Percentiles rank a stretch among this genome's conserved stretches.
phyloP scores from a whole-genome alignment of 1,284 basidiomycete genomes.

The Puccinia polysora region DNA sequence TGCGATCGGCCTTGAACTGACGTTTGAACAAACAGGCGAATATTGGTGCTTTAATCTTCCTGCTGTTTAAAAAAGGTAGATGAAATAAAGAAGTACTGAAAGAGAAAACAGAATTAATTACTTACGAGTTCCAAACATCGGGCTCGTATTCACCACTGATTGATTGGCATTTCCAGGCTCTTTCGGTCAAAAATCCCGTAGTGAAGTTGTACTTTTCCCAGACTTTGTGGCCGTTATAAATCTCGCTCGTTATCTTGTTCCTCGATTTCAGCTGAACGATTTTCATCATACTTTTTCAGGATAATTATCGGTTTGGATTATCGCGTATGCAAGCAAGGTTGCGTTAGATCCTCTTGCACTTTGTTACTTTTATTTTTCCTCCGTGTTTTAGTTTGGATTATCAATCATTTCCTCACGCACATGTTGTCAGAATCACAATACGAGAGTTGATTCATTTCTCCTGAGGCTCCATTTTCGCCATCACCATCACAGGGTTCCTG shows the following conservation, averaged over 20 bases:
- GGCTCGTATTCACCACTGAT: slow-evolving; percentile 17
- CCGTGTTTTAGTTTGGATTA: neutral
- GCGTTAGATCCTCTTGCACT: too few species aligned
- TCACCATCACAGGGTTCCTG: slow-evolving; percentile 28
- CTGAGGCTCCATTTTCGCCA: slow-evolving; percentile 24
- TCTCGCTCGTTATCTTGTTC: slow-evolving; percentile 20
- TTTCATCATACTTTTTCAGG: slow-evolving; percentile 41
- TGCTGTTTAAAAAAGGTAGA: neutral
- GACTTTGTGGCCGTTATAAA: slow-evolving; percentile 30
- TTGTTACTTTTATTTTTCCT: too few species aligned
- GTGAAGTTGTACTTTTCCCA: slow-evolving; percentile 36
- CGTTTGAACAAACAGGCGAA: neutral
- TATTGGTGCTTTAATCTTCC: neutral
- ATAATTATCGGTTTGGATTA: neutral
- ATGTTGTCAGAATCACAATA: slow-evolving; percentile 33
- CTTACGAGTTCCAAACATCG: slow-evolving; percentile 39
- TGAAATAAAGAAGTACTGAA: neutral
- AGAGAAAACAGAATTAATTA: neutral
- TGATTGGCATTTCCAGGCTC: slow-evolving; percentile 34
- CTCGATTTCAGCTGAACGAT: slow-evolving; percentile 24
- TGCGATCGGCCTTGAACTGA: slow-evolving; percentile 12
- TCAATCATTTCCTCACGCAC: neutral
- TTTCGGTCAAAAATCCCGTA: slow-evolving; percentile 16
- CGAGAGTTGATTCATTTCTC: slow-evolving; percentile 23
- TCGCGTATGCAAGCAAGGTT: neutral